Evolutionary conservation across 768 basidiomycete species (phyloP).

Genomic region (Russula virescens): DNA sequence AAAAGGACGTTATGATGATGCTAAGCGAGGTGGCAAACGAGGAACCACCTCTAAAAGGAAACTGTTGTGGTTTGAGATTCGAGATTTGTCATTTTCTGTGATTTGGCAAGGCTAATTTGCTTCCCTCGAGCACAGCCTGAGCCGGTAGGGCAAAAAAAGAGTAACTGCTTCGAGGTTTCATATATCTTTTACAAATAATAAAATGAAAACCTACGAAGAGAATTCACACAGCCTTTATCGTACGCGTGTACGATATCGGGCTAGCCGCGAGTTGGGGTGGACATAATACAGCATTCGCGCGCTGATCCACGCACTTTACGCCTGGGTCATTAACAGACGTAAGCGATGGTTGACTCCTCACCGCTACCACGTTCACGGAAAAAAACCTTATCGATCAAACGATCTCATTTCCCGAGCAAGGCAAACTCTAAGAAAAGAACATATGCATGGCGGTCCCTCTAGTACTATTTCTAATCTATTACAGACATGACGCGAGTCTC

Average conservation of each 20-base stretch:
- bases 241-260: background rate
- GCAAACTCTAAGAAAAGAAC: constrained; percentile 3
- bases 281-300: constrained; percentile 14
- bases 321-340: constrained; percentile 9
- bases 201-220: constrained; percentile 7
- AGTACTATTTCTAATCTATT: no score
- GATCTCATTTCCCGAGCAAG: constrained; percentile 19
- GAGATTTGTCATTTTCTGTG: background rate
- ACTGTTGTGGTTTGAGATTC: background rate
- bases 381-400: constrained; percentile 20
- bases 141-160: background rate
- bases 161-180: constrained; percentile 3
- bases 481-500: background rate
- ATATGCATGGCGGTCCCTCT: constrained; percentile 8
- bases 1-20: no score
- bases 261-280: background rate
- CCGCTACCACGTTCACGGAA: constrained; percentile 19
- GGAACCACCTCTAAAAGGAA: constrained; percentile 13
- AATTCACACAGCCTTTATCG: constrained; percentile 17
- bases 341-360: constrained; percentile 13
- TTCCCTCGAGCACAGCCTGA: constrained; percentile 1
- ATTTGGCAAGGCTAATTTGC: constrained; percentile 6
- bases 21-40: background rate
- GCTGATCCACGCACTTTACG: constrained; percentile 21
- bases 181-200: constrained; percentile 6